phyloP scores from a whole-genome alignment of 208 protist genomes.

The Acanthamoeba royreba region DNA sequence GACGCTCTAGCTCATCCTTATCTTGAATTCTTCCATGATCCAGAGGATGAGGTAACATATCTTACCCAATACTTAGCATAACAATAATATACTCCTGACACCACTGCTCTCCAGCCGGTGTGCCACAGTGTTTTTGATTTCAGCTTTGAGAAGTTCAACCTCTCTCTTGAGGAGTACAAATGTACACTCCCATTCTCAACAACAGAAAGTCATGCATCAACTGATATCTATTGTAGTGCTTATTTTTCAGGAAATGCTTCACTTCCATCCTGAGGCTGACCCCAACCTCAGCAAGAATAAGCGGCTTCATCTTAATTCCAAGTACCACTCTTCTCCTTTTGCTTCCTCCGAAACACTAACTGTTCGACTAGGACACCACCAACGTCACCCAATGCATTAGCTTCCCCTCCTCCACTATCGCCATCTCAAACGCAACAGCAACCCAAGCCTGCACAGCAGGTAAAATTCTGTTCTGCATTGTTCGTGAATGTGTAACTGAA shows the following conservation, averaged over 20 bases:
- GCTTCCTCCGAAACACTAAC: too few relatives aligned
- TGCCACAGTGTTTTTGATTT: constrained; percentile 26
- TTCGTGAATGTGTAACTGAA: too few relatives aligned
- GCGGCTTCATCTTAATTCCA: not conserved
- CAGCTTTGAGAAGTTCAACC: constrained; percentile 5
- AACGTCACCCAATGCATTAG: not conserved
- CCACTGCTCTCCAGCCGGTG: not conserved
- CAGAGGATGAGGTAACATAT: constrained; percentile 69
- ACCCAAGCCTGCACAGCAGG: not conserved
- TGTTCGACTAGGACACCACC: too few relatives aligned
- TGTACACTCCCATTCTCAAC: not conserved
- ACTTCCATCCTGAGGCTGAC: not conserved
- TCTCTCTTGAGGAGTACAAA: not conserved
- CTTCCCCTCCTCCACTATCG: not conserved
- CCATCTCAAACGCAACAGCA: not conserved
- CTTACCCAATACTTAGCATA: not conserved
- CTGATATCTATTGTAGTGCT: not conserved
- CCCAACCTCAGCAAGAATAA: not conserved
- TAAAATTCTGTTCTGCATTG: too few relatives aligned
- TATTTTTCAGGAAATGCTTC: not conserved
- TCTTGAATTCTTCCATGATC: constrained; percentile 79
- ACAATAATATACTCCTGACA: not conserved
- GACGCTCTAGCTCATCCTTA: constrained; percentile 89
- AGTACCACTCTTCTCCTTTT: not conserved
- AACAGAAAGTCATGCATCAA: not conserved